Evolutionary conservation across 116 monocot genomes (phyloP), one percentile per base, ranked within the genome.

Genomic region (Phalaenopsis hybrid): DNA sequence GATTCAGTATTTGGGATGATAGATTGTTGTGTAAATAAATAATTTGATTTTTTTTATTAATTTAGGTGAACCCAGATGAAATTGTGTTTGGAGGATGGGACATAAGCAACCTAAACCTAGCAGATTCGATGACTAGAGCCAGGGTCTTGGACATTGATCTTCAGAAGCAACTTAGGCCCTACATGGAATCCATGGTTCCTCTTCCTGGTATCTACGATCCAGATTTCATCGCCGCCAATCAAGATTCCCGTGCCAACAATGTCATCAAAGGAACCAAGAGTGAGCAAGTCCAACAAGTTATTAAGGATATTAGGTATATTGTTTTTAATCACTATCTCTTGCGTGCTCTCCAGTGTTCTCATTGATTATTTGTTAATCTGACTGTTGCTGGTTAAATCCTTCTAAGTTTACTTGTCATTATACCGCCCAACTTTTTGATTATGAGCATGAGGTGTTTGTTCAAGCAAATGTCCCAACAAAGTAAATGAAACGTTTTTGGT

Each of bases 81-180:
- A 82, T 95, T 73, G 89, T 98, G 65, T 93, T 98, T 58, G 98
- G 98, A 5, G 98, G 98, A 33, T 98, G 98, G 98, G 98, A 98
- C 86, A 95, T 98, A 78, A 98, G 93, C 81, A 63, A 84, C 89
- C 92, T 89, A 91, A 98, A 95, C 89, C 43, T 98, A 81, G 98
- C 95, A 1, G 98, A 98, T 85, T 43, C 98, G 23, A 95, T 98
- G 98, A 85, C 87, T 4, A 87, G 98, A 80, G 98, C 95, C 81
- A 98, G 92, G 86, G 98, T 98, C 16, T 87, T 98, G 52, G 98
- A 98, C 83, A 93, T 98, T 17, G 98, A 98, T 86, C 91, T 98
- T 13, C 98, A 98, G 89, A 98, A 98, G 87, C 95, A 98, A 82
- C 85, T 98, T 58, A 89, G 95, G 79, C 98, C 98, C 4, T 98